Evolutionary conservation across 441 rosid species (phyloP).

Genomic region (Mallotus japonicus): DNA sequence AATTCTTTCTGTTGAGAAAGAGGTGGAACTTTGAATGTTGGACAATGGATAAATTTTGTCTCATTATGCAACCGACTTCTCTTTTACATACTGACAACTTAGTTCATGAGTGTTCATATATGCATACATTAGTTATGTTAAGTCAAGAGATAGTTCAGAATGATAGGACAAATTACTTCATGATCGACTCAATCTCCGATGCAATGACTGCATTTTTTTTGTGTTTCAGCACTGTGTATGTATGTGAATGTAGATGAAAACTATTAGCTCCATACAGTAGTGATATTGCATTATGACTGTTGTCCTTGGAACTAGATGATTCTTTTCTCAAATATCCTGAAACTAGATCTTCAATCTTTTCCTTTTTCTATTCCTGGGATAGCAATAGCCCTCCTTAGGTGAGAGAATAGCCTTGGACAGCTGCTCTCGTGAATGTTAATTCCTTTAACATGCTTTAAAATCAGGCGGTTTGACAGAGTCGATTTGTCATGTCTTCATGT

Average conservation of each 20-base stretch:
- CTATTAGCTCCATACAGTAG: neutral
- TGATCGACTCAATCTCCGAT: neutral
- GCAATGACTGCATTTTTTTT: neutral
- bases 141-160: neutral
- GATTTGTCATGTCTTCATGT: neutral
- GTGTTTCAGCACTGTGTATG: neutral
- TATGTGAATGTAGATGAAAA: neutral
- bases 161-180: neutral
- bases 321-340: neutral
- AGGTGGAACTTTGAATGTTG: neutral
- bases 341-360: neutral
- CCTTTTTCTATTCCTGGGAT: neutral
- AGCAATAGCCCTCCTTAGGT: neutral
- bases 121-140: neutral
- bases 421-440: neutral
- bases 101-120: neutral
- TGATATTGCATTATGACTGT: neutral
- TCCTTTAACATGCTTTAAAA: constrained; percentile 1
- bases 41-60: neutral
- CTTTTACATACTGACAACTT: neutral
- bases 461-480: neutral
- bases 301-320: neutral
- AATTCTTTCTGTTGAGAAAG: neutral
- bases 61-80: too few species aligned
- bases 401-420: neutral